Evolutionary conservation across 805 yeast species (phyloP).

Genomic region (Henningerozyma blattae): DNA sequence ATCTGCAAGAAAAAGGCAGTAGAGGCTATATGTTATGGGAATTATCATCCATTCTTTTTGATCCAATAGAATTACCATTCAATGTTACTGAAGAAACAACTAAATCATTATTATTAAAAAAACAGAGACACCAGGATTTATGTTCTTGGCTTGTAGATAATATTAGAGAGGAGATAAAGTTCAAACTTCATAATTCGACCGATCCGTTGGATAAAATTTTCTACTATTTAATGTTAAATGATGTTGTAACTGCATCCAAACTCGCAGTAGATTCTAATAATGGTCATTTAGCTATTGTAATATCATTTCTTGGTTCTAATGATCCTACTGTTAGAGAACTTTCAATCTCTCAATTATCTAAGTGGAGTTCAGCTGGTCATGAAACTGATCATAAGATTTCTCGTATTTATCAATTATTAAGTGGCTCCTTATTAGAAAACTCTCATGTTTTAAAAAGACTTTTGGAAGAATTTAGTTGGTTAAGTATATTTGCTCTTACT

Average conservation of each 20-base stretch:
- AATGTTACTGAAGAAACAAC: slow-evolving; percentile 13
- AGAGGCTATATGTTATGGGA: slow-evolving; percentile 32
- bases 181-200: slow-evolving; percentile 18
- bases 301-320: slow-evolving; percentile 64
- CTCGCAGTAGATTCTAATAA: slow-evolving; percentile 50
- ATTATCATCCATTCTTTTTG: slow-evolving; percentile 55
- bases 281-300: slow-evolving; percentile 55
- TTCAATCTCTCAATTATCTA: slow-evolving; percentile 50
- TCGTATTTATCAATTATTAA: slow-evolving; percentile 51
- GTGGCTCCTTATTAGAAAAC: slow-evolving; percentile 34
- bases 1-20: slow-evolving; percentile 6
- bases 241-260: slow-evolving; percentile 48
- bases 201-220: slow-evolving; percentile 43
- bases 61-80: slow-evolving; percentile 21
- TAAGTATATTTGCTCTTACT: slow-evolving; percentile 42
- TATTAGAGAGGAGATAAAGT: slow-evolving; percentile 26
- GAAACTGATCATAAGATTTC: slow-evolving; percentile 38
- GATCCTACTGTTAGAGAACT: slow-evolving; percentile 41
- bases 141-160: slow-evolving; percentile 45
- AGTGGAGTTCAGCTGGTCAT: slow-evolving; percentile 44
- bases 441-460: slow-evolving; percentile 22
- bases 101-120: slow-evolving; percentile 18
- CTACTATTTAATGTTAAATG: slow-evolving; percentile 38
- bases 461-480: slow-evolving; percentile 49
- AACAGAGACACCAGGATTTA: slow-evolving; percentile 33